Conservation (phyloP, 805 yeast species). For the Nakazawaea wickerhamii region DNA sequence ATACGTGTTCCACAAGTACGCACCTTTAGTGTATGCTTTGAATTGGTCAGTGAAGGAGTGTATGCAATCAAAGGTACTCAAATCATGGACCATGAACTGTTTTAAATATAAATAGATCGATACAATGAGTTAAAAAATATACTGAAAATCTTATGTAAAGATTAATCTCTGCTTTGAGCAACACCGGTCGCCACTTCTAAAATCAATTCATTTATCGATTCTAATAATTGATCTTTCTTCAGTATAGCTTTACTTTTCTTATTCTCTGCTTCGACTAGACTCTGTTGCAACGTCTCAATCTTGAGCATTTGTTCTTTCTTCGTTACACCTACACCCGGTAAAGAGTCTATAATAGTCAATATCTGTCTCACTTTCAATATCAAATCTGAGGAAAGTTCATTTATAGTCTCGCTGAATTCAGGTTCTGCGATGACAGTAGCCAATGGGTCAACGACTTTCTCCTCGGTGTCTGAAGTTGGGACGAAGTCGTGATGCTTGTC, state of each 20-base stretch:
- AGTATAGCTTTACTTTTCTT: slow-evolving; percentile 50
- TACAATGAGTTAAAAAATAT: not conserved
- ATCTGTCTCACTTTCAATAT: slow-evolving; percentile 85
- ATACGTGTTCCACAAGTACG: slow-evolving; percentile 20
- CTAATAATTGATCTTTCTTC: slow-evolving; percentile 58
- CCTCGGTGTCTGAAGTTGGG: slow-evolving; percentile 41
- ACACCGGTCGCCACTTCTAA: slow-evolving; percentile 53
- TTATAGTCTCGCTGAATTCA: slow-evolving; percentile 42
- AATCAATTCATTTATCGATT: slow-evolving; percentile 63
- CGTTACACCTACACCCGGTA: slow-evolving; percentile 90
- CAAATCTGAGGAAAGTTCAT: slow-evolving; percentile 80
- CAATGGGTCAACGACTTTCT: slow-evolving; percentile 57
- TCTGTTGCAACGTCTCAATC: slow-evolving; percentile 57
- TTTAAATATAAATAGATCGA: slow-evolving; percentile 18
- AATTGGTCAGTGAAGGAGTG: slow-evolving; percentile 42
- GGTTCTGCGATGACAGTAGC: slow-evolving; percentile 42
- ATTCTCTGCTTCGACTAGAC: slow-evolving; percentile 54
- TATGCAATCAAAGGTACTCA: slow-evolving; percentile 27
- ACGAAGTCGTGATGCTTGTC: slow-evolving; percentile 69
- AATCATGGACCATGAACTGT: slow-evolving; percentile 42
- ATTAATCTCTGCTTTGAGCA: slow-evolving; percentile 32
- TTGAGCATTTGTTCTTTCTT: slow-evolving; percentile 64
- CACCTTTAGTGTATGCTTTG: slow-evolving; percentile 43
- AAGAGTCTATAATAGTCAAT: slow-evolving; percentile 73
- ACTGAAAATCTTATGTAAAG: not conserved